Percentiles rank a stretch among this genome's conserved stretches.
phyloP scores from a whole-genome alignment of 352 stramenopile genomes.

The Achlya hypogyna region DNA sequence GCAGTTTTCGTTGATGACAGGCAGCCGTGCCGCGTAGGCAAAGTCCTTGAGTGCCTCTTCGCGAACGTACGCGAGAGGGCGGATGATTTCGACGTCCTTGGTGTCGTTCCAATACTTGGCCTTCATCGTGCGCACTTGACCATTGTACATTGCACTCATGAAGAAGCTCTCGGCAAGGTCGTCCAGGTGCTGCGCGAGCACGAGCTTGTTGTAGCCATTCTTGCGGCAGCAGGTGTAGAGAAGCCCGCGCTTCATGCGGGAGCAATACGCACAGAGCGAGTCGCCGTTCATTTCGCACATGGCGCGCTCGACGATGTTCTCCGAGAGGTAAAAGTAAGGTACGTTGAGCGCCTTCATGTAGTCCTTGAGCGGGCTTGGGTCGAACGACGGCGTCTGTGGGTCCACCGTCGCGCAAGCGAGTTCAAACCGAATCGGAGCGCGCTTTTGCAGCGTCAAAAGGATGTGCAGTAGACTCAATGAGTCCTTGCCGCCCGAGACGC shows the following conservation, averaged over 20 bases:
- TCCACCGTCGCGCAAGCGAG: slow-evolving; percentile 94
- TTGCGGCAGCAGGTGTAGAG: slow-evolving; percentile 93
- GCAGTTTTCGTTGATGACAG: slow-evolving; percentile 99
- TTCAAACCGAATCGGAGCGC: slow-evolving; percentile 90
- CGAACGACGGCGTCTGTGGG: slow-evolving; percentile 95
- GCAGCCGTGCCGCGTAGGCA: slow-evolving; percentile 79
- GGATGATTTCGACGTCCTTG: slow-evolving; percentile 92
- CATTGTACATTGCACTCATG: slow-evolving; percentile 98
- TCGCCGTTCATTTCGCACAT: slow-evolving; percentile 80
- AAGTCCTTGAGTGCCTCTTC: slow-evolving; percentile 89
- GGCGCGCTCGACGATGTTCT: slow-evolving; percentile 88
- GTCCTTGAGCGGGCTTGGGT: slow-evolving; percentile 93
- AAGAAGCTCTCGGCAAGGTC: slow-evolving; percentile 97
- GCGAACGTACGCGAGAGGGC: slow-evolving; percentile 93
- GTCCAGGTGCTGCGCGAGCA: slow-evolving; percentile 96
- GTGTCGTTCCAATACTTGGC: slow-evolving; percentile 95
- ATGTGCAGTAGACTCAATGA: slow-evolving; percentile 95
- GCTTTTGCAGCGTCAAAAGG: slow-evolving; percentile 90
- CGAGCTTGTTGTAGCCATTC: slow-evolving; percentile 90
- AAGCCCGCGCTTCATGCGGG: slow-evolving; percentile 95
- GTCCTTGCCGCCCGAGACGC: slow-evolving; percentile 96
- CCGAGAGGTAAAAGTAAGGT: slow-evolving; percentile 91
- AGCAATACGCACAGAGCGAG: slow-evolving; percentile 95
- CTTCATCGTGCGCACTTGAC: slow-evolving; percentile 97
- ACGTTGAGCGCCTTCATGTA: slow-evolving; percentile 93